A percentile compares a stretch with the other conserved stretches of the same genome.
Evolutionary conservation across 208 protist species (phyloP).

Genomic region (Leptomonas pyrrhocoris): DNA sequence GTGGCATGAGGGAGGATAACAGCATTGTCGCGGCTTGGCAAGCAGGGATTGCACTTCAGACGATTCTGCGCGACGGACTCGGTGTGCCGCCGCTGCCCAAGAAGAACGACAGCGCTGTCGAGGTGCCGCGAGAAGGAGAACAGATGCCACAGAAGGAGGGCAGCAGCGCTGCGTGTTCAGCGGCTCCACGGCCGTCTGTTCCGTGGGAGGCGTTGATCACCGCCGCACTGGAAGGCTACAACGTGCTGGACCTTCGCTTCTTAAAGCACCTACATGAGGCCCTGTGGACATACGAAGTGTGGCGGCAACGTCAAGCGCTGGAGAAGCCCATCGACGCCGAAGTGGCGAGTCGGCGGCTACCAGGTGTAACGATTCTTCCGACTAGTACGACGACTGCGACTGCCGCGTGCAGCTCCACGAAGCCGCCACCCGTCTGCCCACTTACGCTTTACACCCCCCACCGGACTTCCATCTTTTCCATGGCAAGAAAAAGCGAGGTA

Average conservation of each 20-base stretch:
- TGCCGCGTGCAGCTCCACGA: background rate
- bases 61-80: constrained; percentile 5
- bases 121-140: background rate
- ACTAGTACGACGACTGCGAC: too few relatives aligned
- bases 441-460: background rate
- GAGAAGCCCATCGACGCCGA: background rate
- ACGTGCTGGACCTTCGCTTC: constrained; percentile 13
- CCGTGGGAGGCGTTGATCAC: constrained; percentile 20
- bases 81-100: background rate
- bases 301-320: background rate
- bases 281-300: constrained; percentile 21
- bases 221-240: constrained; percentile 9
- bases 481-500: background rate
- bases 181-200: background rate
- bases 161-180: background rate
- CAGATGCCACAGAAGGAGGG: background rate
- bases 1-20: background rate
- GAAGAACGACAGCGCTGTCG: background rate
- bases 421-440: constrained; percentile 7
- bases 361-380: constrained; percentile 2
- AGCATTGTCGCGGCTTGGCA: background rate
- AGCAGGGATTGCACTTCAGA: constrained; percentile 8
- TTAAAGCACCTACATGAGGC: constrained; percentile 18
- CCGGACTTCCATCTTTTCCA: too few relatives aligned
- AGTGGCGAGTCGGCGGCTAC: background rate